phyloP scores from a whole-genome alignment of 2,329 filamentous ascomycete genomes.

The Cladosporium austrohemisphaericum region DNA sequence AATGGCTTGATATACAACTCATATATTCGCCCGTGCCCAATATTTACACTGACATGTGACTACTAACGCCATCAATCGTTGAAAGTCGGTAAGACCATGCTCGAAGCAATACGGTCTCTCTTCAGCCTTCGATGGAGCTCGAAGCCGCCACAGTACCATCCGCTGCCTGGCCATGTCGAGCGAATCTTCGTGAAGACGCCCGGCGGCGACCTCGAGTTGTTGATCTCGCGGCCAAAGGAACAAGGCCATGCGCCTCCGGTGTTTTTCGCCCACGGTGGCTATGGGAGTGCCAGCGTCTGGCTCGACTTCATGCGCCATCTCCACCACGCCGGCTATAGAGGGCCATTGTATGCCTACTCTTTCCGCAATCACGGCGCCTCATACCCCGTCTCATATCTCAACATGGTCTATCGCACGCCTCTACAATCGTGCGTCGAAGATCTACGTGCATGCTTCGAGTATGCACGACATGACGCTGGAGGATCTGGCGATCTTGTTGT shows the following conservation, averaged over 20 bases:
- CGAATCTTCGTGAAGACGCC: constrained; percentile 31
- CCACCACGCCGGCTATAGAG: constrained; percentile 35
- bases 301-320: constrained; percentile 51
- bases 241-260: constrained; percentile 34
- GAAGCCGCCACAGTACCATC: constrained; percentile 9
- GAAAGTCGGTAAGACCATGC: neutral
- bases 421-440: constrained; percentile 44
- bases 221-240: constrained; percentile 36
- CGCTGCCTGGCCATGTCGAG: constrained; percentile 14
- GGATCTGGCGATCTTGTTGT: constrained; percentile 34
- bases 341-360: constrained; percentile 52
- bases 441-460: constrained; percentile 40
- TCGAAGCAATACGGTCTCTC: constrained; percentile 13
- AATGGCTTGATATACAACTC: too few species aligned
- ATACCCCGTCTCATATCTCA: constrained; percentile 49
- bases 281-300: constrained; percentile 54
- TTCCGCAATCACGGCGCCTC: constrained; percentile 52
- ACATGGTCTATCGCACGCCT: constrained; percentile 48
- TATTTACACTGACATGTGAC: neutral
- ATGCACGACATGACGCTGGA: constrained; percentile 23
- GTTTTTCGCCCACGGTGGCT: constrained; percentile 54
- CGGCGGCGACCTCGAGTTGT: constrained; percentile 48
- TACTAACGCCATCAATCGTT: neutral
- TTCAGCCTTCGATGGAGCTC: constrained; percentile 14
- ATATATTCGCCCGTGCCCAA: neutral